Percentiles rank a stretch among this genome's conserved stretches.
Evolutionary conservation across 2,329 filamentous ascomycete species (phyloP).

Genomic region (Fusarium sacchari): DNA sequence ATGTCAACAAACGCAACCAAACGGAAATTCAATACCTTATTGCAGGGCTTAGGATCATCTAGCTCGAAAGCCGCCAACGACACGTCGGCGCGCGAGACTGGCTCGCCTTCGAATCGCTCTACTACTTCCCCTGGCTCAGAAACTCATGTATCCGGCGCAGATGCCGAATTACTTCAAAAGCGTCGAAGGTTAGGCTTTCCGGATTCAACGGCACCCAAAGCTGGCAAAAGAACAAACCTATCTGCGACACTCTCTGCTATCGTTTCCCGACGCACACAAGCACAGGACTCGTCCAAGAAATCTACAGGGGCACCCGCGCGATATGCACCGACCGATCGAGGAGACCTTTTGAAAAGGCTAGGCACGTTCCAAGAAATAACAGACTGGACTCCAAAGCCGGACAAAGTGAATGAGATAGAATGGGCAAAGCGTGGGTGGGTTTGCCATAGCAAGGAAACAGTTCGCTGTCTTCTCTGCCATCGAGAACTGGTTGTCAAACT

Average conservation of each 20-base stretch:
- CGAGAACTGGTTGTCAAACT: constrained; percentile 86
- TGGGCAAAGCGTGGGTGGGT: constrained; percentile 96
- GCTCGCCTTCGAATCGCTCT: constrained; percentile 22
- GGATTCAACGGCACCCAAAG: constrained; percentile 51
- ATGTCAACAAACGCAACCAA: constrained; percentile 77
- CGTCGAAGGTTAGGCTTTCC: constrained; percentile 62
- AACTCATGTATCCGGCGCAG: constrained; percentile 33
- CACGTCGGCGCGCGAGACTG: not conserved
- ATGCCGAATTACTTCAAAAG: constrained; percentile 60
- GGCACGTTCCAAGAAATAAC: constrained; percentile 92
- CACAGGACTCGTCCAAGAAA: constrained; percentile 33
- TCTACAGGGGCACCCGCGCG: constrained; percentile 60
- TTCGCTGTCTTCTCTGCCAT: constrained; percentile 86
- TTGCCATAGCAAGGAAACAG: constrained; percentile 83
- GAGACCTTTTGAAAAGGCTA: constrained; percentile 81
- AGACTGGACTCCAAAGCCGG: constrained; percentile 92
- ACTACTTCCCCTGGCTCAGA: constrained; percentile 18
- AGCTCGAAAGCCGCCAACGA: constrained; percentile 29
- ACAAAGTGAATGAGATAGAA: constrained; percentile 85
- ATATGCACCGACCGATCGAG: constrained; percentile 88
- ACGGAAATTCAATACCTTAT: constrained; percentile 81
- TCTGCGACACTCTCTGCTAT: constrained; percentile 38
- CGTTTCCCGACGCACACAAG: constrained; percentile 38
- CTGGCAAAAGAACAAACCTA: constrained; percentile 35
- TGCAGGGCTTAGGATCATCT: constrained; percentile 70